Conservation (phyloP, 75 land plant genomes). For the Gnetum montanum region DNA sequence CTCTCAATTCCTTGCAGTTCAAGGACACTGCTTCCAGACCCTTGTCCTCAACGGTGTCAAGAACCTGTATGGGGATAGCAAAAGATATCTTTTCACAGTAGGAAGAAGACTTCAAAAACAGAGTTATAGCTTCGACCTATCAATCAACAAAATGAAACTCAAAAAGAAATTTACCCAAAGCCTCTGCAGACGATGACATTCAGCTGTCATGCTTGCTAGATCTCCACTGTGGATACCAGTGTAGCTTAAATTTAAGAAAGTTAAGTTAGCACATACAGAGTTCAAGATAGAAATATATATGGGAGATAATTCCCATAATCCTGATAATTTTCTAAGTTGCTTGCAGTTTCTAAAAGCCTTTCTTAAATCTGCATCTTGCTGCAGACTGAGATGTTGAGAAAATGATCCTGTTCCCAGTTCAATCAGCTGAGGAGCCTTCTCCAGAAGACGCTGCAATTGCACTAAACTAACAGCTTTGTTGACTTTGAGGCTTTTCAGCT, state of each 20-base stretch:
- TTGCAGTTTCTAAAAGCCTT: constrained; percentile 34
- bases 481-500: constrained; percentile 41
- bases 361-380: constrained; percentile 23
- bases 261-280: constrained; percentile 35
- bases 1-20: constrained; percentile 67
- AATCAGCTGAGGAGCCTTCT: constrained; percentile 39
- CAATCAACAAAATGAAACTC: not conserved
- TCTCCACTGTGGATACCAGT: constrained; percentile 29
- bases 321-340: constrained; percentile 37
- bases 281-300: constrained; percentile 28
- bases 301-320: constrained; percentile 35
- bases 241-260: constrained; percentile 53
- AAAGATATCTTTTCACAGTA: not conserved
- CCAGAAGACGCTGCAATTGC: constrained; percentile 42
- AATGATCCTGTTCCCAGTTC: constrained; percentile 62
- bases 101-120: not conserved
- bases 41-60: constrained; percentile 67
- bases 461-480: constrained; percentile 29
- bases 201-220: constrained; percentile 27
- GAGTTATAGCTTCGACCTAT: not conserved
- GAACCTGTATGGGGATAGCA: not conserved
- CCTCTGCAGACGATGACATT: constrained; percentile 35
- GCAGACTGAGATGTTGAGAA: constrained; percentile 14
- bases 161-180: constrained; percentile 35
- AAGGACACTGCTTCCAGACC: constrained; percentile 60